Percentiles rank a stretch among this genome's conserved stretches.
Evolutionary conservation across 2,329 filamentous ascomycete genomes (phyloP).

Genomic region (Coniochaeta sp.): DNA sequence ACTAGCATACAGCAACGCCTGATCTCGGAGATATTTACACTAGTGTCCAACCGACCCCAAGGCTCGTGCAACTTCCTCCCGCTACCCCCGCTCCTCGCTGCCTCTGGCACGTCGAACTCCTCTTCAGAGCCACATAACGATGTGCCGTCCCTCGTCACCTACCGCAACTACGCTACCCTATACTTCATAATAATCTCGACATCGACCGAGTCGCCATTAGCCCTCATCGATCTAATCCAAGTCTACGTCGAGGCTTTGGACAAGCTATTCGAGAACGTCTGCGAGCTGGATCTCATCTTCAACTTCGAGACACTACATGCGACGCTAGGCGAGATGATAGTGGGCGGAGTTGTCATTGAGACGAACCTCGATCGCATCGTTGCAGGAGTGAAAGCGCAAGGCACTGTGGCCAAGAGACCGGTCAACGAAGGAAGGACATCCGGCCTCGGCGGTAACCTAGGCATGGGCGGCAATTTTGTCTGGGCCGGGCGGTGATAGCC

Average conservation of each 20-base stretch:
- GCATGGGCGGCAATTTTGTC: conserved; percentile 52
- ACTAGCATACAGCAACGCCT: conserved; percentile 95
- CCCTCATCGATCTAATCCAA: conserved; percentile 92
- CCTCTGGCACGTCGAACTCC: conserved; percentile 54
- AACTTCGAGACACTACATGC: conserved; percentile 97
- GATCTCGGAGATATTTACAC: conserved; percentile 93
- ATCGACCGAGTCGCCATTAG: conserved; percentile 89
- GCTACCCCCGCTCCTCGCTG: conserved; percentile 56
- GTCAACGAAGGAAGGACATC: conserved; percentile 58
- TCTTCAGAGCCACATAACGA: conserved; percentile 70
- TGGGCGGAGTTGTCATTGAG: conserved; percentile 90
- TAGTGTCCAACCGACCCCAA: conserved; percentile 85
- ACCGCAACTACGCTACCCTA: conserved; percentile 95
- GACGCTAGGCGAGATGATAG: conserved; percentile 85
- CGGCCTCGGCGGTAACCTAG: conserved; percentile 39
- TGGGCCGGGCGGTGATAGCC: conserved; percentile 32
- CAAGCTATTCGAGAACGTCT: conserved; percentile 94
- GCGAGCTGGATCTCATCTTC: conserved; percentile 96
- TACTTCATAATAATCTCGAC: conserved; percentile 99
- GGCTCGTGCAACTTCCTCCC: conserved; percentile 97
- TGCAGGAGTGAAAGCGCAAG: conserved; percentile 70
- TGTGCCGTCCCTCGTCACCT: conserved; percentile 89
- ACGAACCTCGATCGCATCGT: conserved; percentile 86
- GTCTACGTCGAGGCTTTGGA: conserved; percentile 96
- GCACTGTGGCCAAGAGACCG: conserved; percentile 69